Evolutionary conservation across 345 rosid genomes (phyloP).

Genomic region (thale cress (Arabidopsis thaliana)): TAIR10.1 NC_003071.7:12482501-12483000

Average conservation of each 20-base stretch:
- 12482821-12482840: constrained; percentile 40
- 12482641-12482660: constrained; percentile 44
- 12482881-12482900: constrained; percentile 41
- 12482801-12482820: constrained; percentile 33
- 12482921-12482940: constrained; percentile 60
- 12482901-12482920: constrained; percentile 12
- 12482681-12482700: constrained; percentile 59
- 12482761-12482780: constrained; percentile 66
- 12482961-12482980: constrained; percentile 84
- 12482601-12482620: constrained; percentile 78
- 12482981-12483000: constrained; percentile 63
- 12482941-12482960: constrained; percentile 66
- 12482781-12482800: constrained; percentile 60
- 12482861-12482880: constrained; percentile 19
- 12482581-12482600: constrained; percentile 64
- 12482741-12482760: constrained; percentile 50
- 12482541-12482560: constrained; percentile 49
- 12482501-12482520: constrained; percentile 23
- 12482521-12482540: constrained; percentile 47
- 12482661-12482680: constrained; percentile 47
- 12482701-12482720: constrained; percentile 54
- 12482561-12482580: constrained; percentile 46
- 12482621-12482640: constrained; percentile 64
- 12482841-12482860: constrained; percentile 1
- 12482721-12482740: constrained; percentile 63